Evolutionary conservation across 805 yeast species (phyloP).

Genomic region (Starmerella bacillaris): DNA sequence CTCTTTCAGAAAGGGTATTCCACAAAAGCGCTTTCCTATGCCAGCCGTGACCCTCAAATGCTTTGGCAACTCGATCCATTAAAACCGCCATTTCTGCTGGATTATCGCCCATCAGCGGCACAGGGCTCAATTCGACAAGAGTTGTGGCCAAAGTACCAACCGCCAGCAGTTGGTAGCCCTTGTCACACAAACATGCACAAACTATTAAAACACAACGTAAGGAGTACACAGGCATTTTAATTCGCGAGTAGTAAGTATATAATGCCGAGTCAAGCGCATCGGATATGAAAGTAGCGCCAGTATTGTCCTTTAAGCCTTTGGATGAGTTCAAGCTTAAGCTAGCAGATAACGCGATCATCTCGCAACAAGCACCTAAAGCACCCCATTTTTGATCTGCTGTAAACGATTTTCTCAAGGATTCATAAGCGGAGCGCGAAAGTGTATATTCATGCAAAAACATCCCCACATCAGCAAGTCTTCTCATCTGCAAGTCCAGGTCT

Average conservation of each 20-base stretch:
- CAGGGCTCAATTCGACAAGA: conserved; percentile 25
- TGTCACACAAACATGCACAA: conserved; percentile 43
- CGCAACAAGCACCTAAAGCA: conserved; percentile 69
- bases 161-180: conserved; percentile 27
- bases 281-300: conserved; percentile 18
- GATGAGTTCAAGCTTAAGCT: conserved; percentile 27
- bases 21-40: conserved; percentile 61
- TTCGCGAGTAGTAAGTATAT: conserved; percentile 57
- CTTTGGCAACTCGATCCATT: conserved; percentile 37
- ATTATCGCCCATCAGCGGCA: conserved; percentile 9
- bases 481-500: conserved; percentile 41
- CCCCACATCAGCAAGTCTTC: conserved; percentile 84
- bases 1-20: conserved; percentile 23
- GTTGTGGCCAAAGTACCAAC: conserved; percentile 31
- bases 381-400: conserved; percentile 63
- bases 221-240: conserved; percentile 51
- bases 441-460: conserved; percentile 80
- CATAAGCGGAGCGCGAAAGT: conserved; percentile 69
- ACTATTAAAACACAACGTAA: conserved; percentile 48
- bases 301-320: conserved; percentile 21
- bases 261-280: conserved; percentile 49
- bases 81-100: conserved; percentile 32
- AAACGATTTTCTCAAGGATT: conserved; percentile 60
- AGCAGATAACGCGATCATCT: conserved; percentile 62
- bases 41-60: conserved; percentile 30